Base-by-base conservation (phyloP, 768 basidiomycete species). In the Porphyrellus cyaneotinctus region DNA sequence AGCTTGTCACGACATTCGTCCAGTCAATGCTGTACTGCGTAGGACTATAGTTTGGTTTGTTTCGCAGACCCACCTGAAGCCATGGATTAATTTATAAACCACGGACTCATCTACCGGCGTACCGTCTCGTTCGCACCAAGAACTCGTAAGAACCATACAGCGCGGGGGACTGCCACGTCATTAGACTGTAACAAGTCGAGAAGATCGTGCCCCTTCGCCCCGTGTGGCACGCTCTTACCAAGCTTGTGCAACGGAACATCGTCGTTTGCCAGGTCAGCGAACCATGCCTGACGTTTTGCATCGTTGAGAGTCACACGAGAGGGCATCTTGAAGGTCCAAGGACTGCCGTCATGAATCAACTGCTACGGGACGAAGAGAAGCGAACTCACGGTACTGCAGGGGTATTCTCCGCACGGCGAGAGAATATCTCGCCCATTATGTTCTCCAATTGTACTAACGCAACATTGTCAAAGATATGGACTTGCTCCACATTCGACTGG, bases 91-190 rank as follows among this genome's bases (percentile, higher is more conserved):
- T 6, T 30, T n/a, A 22, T 41, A 45, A 44, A 30, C 10, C 2
- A 54, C 1, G 22, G 32, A 36, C 49, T 39, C 30, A 41, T 36
- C 53, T n/a, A 32, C 20, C 22, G 9, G 54, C 52, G 12, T 64
- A 90, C 89, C 44, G 87, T 89, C 70, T 94, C 91, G 59, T 92
- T 91, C 18, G 86, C 89, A 23, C 91, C 91, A 60, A 91, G 82
- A 4, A 91, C 89, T 18, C 91, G 80, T 24, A 93, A 74, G 64
- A 92, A 88, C 91, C 91, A 94, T 8, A 92, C 82, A 4, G 91
- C 91, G 41, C 91, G 79, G 2, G 86, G 78, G 31, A 91, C 86
- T 7, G 85, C 86, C 24, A 93, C 87, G 51, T 84, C 80, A 49
- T 90, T 83, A 7, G 77, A 74, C 49, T 92, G 87, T 28, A 94